These are phyloP conservation scores for Trametes versicolor DNA, from an alignment of 1,284 basidiomycete genomes.

Conservation along the genomic window DNA sequence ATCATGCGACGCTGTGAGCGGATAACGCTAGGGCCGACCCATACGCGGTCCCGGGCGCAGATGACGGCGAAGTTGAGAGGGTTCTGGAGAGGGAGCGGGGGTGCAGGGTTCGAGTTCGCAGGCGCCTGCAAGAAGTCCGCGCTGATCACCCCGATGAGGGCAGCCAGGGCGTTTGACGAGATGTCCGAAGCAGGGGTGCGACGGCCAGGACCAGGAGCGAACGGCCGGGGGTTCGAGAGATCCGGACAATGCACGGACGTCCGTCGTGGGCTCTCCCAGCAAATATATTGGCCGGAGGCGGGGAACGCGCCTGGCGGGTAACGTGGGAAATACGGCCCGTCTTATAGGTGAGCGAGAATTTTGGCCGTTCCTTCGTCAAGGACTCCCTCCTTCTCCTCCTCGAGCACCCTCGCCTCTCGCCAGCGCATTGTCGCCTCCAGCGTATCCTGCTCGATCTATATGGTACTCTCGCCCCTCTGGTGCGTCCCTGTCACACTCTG, in stretches of 20 bases:
- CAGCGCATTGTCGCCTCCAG: conserved; percentile 24
- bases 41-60: neutral
- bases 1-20: conserved; percentile 4
- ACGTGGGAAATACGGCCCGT: conserved; percentile 34
- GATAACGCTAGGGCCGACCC: neutral
- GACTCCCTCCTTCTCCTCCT: conserved; percentile 35
- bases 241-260: conserved; percentile 16
- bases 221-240: conserved; percentile 8
- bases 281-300: neutral
- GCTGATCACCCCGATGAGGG: conserved; percentile 21
- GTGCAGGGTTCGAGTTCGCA: conserved; percentile 13
- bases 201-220: neutral
- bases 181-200: neutral
- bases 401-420: conserved; percentile 8
- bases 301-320: conserved; percentile 8
- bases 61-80: conserved; percentile 4
- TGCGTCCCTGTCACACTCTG: conserved; percentile 28
- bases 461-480: conserved; percentile 41
- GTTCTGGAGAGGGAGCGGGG: conserved; percentile 3
- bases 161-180: neutral
- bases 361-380: conserved; percentile 30
- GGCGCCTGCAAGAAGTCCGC: conserved; percentile 5
- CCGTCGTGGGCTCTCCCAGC: neutral
- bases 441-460: conserved; percentile 36
- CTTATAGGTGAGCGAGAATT: conserved; percentile 31